A percentile compares a stretch with the other conserved stretches of the same genome.
These are phyloP conservation scores for Nitzschia inconspicua DNA, from an alignment of 108 stramenopile genomes.

Conservation along the genomic window DNA sequence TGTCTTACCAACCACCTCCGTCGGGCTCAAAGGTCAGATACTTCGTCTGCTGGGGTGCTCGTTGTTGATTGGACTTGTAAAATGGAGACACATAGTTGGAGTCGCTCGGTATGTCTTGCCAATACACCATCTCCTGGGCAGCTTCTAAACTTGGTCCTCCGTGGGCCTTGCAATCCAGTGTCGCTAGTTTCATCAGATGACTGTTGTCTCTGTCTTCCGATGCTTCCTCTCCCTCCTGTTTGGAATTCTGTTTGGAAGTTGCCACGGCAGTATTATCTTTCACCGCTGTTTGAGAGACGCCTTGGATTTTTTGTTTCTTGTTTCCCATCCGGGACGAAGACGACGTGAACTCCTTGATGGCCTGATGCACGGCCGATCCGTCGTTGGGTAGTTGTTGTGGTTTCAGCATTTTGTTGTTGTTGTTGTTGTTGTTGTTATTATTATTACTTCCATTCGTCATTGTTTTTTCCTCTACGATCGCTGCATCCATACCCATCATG, in stretches of 20 bases:
- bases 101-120: slow-evolving; percentile 75
- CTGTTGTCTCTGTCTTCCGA: not conserved
- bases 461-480: not conserved
- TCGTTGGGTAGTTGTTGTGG: too few relatives aligned
- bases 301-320: too few relatives aligned
- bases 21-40: slow-evolving; percentile 92
- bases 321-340: not conserved
- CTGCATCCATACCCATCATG: not conserved
- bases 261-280: not conserved
- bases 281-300: too few relatives aligned
- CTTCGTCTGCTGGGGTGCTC: slow-evolving; percentile 1
- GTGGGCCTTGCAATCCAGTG: slow-evolving; percentile 24
- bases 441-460: not conserved
- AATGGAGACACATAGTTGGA: slow-evolving; percentile 45
- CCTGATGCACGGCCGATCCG: not conserved
- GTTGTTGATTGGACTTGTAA: slow-evolving; percentile 12
- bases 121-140: slow-evolving; percentile 81
- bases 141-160: slow-evolving; percentile 25
- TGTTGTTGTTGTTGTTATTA: too few relatives aligned
- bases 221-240: not conserved
- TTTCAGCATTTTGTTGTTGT: too few relatives aligned
- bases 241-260: not conserved
- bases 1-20: slow-evolving; percentile 37
- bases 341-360: slow-evolving; percentile 1
- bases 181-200: slow-evolving; percentile 11